These are phyloP conservation scores for Globisporangium sylvaticum DNA, from an alignment of 352 stramenopile genomes.

Conservation along the genomic window DNA sequence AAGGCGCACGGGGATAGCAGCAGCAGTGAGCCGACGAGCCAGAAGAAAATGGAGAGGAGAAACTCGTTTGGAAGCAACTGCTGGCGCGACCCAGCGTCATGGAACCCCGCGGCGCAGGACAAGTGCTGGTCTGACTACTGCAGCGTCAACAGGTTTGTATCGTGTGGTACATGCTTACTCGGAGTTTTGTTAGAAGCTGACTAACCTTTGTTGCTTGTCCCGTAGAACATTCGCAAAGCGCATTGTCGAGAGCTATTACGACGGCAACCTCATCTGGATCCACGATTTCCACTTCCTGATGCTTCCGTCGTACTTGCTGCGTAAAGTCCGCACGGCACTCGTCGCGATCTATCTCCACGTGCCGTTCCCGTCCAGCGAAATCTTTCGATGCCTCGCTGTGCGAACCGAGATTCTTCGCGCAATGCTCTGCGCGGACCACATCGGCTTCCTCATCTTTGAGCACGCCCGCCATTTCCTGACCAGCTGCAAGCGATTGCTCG, in stretches of 20 bases:
- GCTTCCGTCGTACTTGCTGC: conserved; percentile 94
- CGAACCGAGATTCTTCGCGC: conserved; percentile 89
- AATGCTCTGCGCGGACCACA: conserved; percentile 89
- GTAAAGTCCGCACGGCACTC: conserved; percentile 87
- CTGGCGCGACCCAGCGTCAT: conserved; percentile 68
- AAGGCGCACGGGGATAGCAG: not conserved
- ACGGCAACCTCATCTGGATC: conserved; percentile 93
- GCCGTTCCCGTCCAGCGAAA: conserved; percentile 97
- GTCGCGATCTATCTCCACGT: conserved; percentile 98
- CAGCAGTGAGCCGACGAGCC: not conserved
- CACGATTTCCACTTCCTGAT: conserved; percentile 98
- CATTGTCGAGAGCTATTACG: conserved; percentile 72
- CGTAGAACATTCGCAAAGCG: conserved; percentile 39
- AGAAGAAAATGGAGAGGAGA: not conserved
- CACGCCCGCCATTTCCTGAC: conserved; percentile 92
- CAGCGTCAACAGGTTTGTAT: conserved; percentile 49
- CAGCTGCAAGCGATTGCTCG: conserved; percentile 91
- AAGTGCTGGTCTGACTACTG: conserved; percentile 78
- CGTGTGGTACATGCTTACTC: not conserved
- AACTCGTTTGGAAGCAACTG: conserved; percentile 15
- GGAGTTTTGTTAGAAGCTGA: not conserved
- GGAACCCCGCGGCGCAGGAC: conserved; percentile 74
- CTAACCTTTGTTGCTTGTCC: not conserved
- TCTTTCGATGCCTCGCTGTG: conserved; percentile 94
- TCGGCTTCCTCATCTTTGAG: conserved; percentile 93